A percentile compares a stretch with the other conserved stretches of the same genome.
Evolutionary conservation across 176 grass and related monocot genomes (phyloP).

Genomic region (Miscanthus lutarioriparius): DNA sequence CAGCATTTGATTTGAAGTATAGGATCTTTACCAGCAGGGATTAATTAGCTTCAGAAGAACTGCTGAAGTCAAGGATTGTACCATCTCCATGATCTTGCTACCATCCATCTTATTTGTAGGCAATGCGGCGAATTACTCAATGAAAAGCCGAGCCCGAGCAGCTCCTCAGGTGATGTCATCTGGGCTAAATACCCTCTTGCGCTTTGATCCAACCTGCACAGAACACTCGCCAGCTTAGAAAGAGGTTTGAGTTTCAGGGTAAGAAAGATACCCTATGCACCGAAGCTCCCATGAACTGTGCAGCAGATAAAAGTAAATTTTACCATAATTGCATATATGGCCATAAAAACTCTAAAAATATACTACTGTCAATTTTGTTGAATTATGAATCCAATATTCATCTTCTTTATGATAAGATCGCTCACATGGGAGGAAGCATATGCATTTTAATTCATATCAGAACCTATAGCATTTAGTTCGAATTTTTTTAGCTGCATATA

Average conservation of each 20-base stretch:
- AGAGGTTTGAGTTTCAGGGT: neutral
- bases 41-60: constrained; percentile 54
- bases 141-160: constrained; percentile 61
- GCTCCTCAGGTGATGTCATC: constrained; percentile 79
- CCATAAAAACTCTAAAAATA: neutral
- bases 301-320: neutral
- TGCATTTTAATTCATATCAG: constrained; percentile 10
- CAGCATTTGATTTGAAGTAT: too few species aligned
- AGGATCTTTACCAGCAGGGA: too few species aligned
- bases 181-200: constrained; percentile 65
- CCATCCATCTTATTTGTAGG: constrained; percentile 67
- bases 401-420: neutral
- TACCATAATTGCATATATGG: neutral
- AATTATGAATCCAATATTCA: neutral
- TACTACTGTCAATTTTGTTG: neutral
- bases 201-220: constrained; percentile 67
- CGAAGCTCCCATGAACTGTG: neutral
- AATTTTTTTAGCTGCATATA: constrained; percentile 37
- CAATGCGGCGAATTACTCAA: constrained; percentile 64
- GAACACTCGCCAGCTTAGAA: neutral
- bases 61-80: constrained; percentile 86
- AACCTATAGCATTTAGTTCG: neutral
- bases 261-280: neutral
- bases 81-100: constrained; percentile 45
- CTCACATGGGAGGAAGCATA: neutral